Base-by-base conservation (phyloP, 176 grass and related monocot species). In the Musa itinerans region DNA sequence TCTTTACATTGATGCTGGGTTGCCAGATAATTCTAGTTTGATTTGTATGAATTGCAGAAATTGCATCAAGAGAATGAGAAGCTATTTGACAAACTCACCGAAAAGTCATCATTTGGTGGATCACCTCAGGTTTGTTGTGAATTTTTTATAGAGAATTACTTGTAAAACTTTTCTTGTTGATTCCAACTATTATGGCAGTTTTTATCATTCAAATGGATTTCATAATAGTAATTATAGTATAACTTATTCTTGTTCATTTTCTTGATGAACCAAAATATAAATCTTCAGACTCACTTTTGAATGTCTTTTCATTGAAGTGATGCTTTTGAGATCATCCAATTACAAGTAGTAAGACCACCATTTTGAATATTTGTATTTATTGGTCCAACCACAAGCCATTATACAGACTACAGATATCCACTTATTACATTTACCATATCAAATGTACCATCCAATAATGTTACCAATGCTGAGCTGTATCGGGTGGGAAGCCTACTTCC, bases 21-120 rank as follows among this genome's bases (percentile, higher is more conserved):
- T 10, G 19, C 16, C 1, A n/a, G 34, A 20, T 70, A 70, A 50
- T 20, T 50, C 29, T 69, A 43, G 11, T 58, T 82, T 78, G 82
- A 27, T 73, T 26, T 79, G 23, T 54, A 73, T 79, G 17, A 79
- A 75, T 80, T 89, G 78, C 76, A 98, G 94, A 98, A 98, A 93
- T 84, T 98, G 77, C 90, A 98, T 19, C 85, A 91, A 79, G 94
- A 98, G 83, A 98, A 98, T 20, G 94, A 98, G 80, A 98, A 93
- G 79, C 86, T 98, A 53, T 93, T 91, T 78, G 86, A 89, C 21
- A 86, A 84, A 73, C 94, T 98, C 25, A 91, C 86, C 78, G 94
- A 93, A 69, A 98, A 93, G 78, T 85, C 94, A 15, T 76, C 85
- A 83, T 65, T 90, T 73, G 88, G 69, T 78, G 87, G 82, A 68